Evolutionary conservation across 345 rosid genomes (phyloP).

Genomic region (Hibiscus tridactylites): DNA sequence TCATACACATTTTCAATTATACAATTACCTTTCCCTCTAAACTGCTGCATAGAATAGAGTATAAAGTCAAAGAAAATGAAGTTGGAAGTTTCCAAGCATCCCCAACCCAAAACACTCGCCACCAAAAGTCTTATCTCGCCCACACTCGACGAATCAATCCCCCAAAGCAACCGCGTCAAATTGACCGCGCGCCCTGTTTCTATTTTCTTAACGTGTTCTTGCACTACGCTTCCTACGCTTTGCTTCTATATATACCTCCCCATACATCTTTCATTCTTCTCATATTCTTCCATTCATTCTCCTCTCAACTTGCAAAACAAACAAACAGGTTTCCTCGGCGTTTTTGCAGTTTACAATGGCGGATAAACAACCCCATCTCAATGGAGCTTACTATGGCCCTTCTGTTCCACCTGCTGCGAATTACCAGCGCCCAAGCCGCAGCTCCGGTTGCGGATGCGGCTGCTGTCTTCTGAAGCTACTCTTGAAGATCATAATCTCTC

Average conservation of each 20-base stretch:
- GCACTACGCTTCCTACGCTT: not conserved
- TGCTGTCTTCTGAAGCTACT: conserved; percentile 55
- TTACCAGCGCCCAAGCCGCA: conserved; percentile 44
- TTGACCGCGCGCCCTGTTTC: conserved; percentile 3
- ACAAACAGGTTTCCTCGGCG: not conserved
- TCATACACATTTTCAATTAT: not conserved
- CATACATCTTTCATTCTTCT: not conserved
- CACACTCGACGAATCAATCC: not conserved
- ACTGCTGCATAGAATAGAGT: not conserved
- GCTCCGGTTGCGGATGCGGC: conserved; percentile 40
- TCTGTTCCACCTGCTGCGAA: conserved; percentile 42
- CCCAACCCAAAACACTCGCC: not conserved
- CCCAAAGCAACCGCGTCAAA: conserved; percentile 26
- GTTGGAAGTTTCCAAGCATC: conserved; percentile 3
- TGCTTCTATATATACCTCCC: not conserved
- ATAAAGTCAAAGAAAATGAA: not conserved
- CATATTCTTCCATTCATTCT: not conserved
- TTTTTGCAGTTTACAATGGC: conserved; percentile 15
- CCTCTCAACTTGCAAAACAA: not conserved
- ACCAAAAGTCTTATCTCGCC: not conserved
- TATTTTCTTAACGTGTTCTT: not conserved
- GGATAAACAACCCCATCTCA: conserved; percentile 42
- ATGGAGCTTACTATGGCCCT: conserved; percentile 71
- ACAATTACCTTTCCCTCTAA: not conserved
- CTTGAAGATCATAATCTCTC: conserved; percentile 31